These are phyloP conservation scores for Cytospora leucostoma DNA, from an alignment of 2,329 filamentous ascomycete species.

Conservation along the genomic window DNA sequence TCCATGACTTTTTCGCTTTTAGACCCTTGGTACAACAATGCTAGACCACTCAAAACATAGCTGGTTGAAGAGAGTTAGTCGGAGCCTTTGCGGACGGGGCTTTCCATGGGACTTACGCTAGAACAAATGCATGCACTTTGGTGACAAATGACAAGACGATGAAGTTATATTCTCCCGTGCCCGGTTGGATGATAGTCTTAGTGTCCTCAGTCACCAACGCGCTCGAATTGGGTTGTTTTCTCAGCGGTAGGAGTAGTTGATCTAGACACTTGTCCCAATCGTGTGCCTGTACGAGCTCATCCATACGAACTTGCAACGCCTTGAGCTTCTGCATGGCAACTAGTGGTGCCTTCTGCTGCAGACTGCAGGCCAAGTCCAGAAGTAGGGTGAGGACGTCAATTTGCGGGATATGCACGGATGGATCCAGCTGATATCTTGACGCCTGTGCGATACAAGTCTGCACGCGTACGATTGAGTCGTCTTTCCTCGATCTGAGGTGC, in stretches of 20 bases:
- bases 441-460: constrained; percentile 75
- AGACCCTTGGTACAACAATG: constrained; percentile 35
- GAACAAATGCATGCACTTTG: constrained; percentile 57
- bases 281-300: constrained; percentile 50
- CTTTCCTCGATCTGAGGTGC: constrained; percentile 63
- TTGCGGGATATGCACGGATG: constrained; percentile 64
- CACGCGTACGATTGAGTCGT: constrained; percentile 69
- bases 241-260: constrained; percentile 58
- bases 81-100: constrained; percentile 3
- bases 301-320: constrained; percentile 62
- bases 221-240: constrained; percentile 49
- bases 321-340: constrained; percentile 61
- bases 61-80: constrained; percentile 37
- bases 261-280: constrained; percentile 51
- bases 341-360: constrained; percentile 63
- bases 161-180: constrained; percentile 52
- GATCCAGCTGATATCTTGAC: constrained; percentile 68
- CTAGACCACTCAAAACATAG: constrained; percentile 58
- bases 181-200: constrained; percentile 52
- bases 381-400: constrained; percentile 66
- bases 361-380: constrained; percentile 69
- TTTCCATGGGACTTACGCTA: constrained; percentile 48
- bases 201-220: constrained; percentile 61
- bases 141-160: constrained; percentile 62
- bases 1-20: constrained; percentile 27